Evolutionary conservation across 106 monocot species (phyloP).

Genomic region (Iris macrosiphon): DNA sequence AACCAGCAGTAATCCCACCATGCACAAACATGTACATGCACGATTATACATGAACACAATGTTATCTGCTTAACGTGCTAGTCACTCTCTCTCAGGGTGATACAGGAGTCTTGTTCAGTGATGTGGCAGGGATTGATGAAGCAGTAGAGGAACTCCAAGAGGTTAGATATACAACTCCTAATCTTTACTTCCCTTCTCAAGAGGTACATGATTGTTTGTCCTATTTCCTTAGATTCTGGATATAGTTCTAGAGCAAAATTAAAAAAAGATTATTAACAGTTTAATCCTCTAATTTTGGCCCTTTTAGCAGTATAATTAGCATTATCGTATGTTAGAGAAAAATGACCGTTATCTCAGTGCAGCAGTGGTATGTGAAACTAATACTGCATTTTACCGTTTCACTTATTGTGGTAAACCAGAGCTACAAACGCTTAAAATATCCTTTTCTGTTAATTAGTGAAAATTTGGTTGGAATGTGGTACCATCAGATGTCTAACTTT

Average conservation of each 20-base stretch:
- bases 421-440: no score
- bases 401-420: no score
- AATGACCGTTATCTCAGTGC: no score
- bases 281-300: no score
- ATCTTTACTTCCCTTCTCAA: background rate
- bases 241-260: no score
- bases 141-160: constrained; percentile 88
- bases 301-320: no score
- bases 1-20: background rate
- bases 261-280: no score
- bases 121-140: constrained; percentile 91
- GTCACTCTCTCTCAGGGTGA: constrained; percentile 39
- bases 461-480: no score
- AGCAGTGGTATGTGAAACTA: no score
- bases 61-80: constrained; percentile 1
- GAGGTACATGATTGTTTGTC: background rate
- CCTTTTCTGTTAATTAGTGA: no score
- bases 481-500: constrained; percentile 8
- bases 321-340: no score
- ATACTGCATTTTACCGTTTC: no score
- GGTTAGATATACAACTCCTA: constrained; percentile 19
- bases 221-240: background rate
- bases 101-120: constrained; percentile 73
- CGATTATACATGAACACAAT: background rate
- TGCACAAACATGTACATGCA: background rate